Conservation (phyloP, 164 flowering plant genomes). For the Hamamelis virginiana region DNA sequence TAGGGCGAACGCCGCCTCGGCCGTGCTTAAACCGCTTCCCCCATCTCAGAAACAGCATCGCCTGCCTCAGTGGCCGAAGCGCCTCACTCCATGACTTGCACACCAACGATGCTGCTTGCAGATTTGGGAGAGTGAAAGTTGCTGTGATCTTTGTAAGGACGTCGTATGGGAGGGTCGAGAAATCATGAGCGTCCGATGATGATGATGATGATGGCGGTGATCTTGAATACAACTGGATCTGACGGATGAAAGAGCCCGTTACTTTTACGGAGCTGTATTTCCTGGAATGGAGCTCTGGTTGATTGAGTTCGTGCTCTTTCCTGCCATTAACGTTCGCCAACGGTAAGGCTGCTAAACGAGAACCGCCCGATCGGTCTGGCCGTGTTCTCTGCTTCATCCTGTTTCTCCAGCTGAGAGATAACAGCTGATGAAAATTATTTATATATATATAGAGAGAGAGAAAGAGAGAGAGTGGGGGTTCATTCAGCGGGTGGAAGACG, state of each 20-base stretch:
- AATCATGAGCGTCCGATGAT: slow-evolving; percentile 30
- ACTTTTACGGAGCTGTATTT: not conserved
- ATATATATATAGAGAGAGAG: not conserved
- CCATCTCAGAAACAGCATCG: slow-evolving; percentile 69
- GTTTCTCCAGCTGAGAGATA: not conserved
- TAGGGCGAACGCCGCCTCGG: slow-evolving; percentile 56
- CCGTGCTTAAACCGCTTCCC: slow-evolving; percentile 97
- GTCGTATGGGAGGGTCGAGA: slow-evolving; percentile 71
- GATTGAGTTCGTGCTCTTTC: not conserved
- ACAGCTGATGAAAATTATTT: too few relatives aligned
- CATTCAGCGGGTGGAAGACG: too few relatives aligned
- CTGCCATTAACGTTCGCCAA: not conserved
- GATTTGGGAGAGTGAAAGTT: slow-evolving; percentile 51
- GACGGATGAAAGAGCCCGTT: not conserved
- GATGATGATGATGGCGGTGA: slow-evolving; percentile 11
- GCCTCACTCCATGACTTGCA: slow-evolving; percentile 82
- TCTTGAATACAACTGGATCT: not conserved
- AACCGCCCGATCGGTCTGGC: slow-evolving; percentile 32
- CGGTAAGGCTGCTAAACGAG: slow-evolving; percentile 30
- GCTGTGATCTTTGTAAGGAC: slow-evolving; percentile 53
- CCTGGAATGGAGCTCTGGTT: not conserved
- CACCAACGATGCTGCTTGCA: slow-evolving; percentile 68
- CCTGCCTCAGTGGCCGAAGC: slow-evolving; percentile 77
- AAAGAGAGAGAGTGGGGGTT: not conserved
- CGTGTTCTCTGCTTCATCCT: slow-evolving; percentile 32